Evolutionary conservation across 2,329 filamentous ascomycete genomes (phyloP), one percentile per base, ranked within the genome.

Genomic region (Venturia nashicola): DNA sequence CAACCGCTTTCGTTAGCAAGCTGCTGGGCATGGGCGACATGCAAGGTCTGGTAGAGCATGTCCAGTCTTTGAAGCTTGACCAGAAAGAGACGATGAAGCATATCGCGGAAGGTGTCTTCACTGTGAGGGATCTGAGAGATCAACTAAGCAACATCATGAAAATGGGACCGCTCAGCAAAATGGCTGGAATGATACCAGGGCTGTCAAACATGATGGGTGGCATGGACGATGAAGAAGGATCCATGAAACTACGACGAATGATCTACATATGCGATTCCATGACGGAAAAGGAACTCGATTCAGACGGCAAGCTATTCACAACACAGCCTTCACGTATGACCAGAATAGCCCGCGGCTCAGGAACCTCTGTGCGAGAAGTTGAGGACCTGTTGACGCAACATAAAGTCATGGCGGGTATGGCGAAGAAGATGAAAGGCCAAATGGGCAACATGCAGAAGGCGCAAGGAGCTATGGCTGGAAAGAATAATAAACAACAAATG

Each of bases 21-120:
- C 79, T 99, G 7, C 82, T 99, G 16, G 94, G 94, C 61, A 97
- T 97, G 91, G 94, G 94, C 57, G 94, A 99, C 71, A 95, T 99
- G 82, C 88, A 90, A 34, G 93, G 94, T 0, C 78, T 99, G 40
- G 90, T 99, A 12, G 94, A 99, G 76, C 94, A 99, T 73, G 94
- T 99, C 1, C 94, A 99, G 74, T 90, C 88, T 40, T 83, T 99
- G 61, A 97, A 96, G 74, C 84, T 97, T 61, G 92, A 97, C 75
- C 94, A 97, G 69, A 97, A 99, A 77, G 93, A 97, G 71, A 97
- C 94, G 3, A 97, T 99, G 82, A 99, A 99, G 80, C 93, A 99
- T 78, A 95, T 99, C 68, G 89, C 91, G 7, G 93, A 97, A 72
- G 94, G 94, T 64, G 92, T 97, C 67, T 99, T 97, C 76, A 96